Evolutionary conservation across 2,329 filamentous ascomycete genomes (phyloP).

Genomic region (Colletotrichum horii): DNA sequence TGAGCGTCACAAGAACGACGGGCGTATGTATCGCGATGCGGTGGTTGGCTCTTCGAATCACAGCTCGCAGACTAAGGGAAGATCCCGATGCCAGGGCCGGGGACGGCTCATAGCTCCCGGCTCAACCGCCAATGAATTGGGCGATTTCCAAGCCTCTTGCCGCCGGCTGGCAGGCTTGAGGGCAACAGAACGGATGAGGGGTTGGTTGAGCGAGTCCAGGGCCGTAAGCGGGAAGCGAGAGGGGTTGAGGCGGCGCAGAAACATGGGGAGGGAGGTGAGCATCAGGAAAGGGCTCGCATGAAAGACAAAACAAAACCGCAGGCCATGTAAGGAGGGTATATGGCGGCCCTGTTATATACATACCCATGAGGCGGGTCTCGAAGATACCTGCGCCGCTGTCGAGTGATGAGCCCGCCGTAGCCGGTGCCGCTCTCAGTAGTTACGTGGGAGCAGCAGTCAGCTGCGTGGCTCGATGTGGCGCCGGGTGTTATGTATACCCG

Average conservation of each 20-base stretch:
- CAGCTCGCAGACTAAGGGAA: not conserved
- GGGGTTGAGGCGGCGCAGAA: not conserved
- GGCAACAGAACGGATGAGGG: not conserved
- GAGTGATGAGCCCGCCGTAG: not conserved
- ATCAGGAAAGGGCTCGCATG: not conserved
- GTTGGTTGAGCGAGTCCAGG: not conserved
- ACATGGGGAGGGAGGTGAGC: not conserved
- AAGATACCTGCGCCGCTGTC: not conserved
- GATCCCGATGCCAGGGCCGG: not conserved
- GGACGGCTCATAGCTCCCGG: not conserved
- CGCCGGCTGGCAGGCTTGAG: not conserved
- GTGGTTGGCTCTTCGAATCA: not conserved
- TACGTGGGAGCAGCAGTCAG: not conserved
- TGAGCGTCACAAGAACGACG: not conserved
- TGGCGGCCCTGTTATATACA: conserved; percentile 16
- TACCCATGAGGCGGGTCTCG: not conserved
- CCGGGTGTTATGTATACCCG: not conserved
- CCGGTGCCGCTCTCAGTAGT: not conserved
- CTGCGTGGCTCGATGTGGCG: not conserved
- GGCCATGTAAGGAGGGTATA: conserved; percentile 10
- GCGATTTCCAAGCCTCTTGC: not conserved
- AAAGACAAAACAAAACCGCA: not conserved
- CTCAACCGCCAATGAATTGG: not conserved
- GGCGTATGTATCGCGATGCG: not conserved
- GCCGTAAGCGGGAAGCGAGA: not conserved